A percentile compares a stretch with the other conserved stretches of the same genome.
These are phyloP conservation scores for Lachancea mirantina DNA, from an alignment of 805 yeast species.

Conservation along the genomic window DNA sequence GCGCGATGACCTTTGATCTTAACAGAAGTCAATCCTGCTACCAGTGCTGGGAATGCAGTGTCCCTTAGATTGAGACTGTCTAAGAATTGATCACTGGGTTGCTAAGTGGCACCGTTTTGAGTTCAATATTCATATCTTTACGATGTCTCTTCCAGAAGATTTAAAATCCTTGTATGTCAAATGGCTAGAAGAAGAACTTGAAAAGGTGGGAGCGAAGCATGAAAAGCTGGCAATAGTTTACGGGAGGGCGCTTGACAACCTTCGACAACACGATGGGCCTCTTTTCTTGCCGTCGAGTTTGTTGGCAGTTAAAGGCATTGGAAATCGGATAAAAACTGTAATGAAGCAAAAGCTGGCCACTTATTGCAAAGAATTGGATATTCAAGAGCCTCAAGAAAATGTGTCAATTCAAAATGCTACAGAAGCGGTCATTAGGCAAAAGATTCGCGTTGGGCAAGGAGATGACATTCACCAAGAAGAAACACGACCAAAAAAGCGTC, in stretches of 20 bases:
- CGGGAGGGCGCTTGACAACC: conserved; percentile 47
- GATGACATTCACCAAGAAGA: conserved; percentile 8
- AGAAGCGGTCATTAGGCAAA: conserved; percentile 8
- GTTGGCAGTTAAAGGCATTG: conserved; percentile 55
- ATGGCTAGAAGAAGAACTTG: conserved; percentile 54
- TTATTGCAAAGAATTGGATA: conserved; percentile 53
- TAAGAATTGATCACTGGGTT: no score
- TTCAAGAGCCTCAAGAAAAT: conserved; percentile 35
- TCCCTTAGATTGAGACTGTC: no score
- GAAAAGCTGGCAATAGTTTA: conserved; percentile 49
- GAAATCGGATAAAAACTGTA: conserved; percentile 54
- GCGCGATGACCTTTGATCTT: no score
- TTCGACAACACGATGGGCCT: conserved; percentile 36
- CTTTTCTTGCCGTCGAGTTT: conserved; percentile 54
- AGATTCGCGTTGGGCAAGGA: conserved; percentile 13
- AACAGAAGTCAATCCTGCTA: no score
- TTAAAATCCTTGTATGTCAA: conserved; percentile 44
- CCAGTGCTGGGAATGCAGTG: no score
- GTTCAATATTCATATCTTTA: no score
- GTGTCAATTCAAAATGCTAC: conserved; percentile 17
- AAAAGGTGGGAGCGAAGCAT: conserved; percentile 40
- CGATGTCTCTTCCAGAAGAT: conserved; percentile 40
- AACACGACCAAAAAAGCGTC: conserved; percentile 20
- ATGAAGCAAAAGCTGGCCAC: conserved; percentile 41
- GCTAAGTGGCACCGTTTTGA: no score